These are phyloP conservation scores for Tilletia caries DNA, from an alignment of 1,284 basidiomycete species.

Conservation along the genomic window DNA sequence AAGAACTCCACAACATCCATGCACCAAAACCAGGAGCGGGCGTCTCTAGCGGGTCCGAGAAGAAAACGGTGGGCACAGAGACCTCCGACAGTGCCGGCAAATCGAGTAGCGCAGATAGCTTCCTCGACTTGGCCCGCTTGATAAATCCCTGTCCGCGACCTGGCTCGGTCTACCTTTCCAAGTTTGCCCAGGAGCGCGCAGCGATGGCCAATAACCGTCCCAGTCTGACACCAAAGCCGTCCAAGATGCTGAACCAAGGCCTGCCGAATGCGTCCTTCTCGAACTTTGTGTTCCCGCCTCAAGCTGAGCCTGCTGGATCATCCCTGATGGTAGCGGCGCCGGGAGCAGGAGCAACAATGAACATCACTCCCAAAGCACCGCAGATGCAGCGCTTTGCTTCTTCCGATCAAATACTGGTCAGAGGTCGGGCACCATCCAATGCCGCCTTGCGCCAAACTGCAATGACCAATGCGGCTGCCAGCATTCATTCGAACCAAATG, in stretches of 20 bases:
- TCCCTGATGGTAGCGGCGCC: no score
- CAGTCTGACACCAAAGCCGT: neutral
- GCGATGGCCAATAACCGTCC: neutral
- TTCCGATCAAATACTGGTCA: neutral
- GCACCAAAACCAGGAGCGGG: no score
- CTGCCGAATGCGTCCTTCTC: neutral
- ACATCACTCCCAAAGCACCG: neutral
- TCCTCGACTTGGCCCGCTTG: slow-evolving; percentile 1
- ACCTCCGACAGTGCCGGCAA: neutral
- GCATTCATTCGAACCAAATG: neutral
- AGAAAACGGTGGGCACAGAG: neutral
- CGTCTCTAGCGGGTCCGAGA: no score
- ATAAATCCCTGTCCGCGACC: slow-evolving; percentile 6
- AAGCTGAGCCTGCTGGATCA: neutral
- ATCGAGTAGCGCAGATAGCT: neutral
- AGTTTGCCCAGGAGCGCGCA: neutral
- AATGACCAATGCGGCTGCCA: neutral
- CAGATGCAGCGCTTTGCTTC: slow-evolving; percentile 11
- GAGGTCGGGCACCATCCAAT: neutral
- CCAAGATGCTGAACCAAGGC: neutral
- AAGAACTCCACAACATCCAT: neutral
- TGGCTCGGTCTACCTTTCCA: neutral
- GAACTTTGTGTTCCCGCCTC: slow-evolving; percentile 5
- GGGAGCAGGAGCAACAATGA: neutral
- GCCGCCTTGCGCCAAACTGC: slow-evolving; percentile 2